Evolutionary conservation across 2,329 filamentous ascomycete species (phyloP), one percentile per base, ranked within the genome.

Genomic region (Bipolaris victoriae): DNA sequence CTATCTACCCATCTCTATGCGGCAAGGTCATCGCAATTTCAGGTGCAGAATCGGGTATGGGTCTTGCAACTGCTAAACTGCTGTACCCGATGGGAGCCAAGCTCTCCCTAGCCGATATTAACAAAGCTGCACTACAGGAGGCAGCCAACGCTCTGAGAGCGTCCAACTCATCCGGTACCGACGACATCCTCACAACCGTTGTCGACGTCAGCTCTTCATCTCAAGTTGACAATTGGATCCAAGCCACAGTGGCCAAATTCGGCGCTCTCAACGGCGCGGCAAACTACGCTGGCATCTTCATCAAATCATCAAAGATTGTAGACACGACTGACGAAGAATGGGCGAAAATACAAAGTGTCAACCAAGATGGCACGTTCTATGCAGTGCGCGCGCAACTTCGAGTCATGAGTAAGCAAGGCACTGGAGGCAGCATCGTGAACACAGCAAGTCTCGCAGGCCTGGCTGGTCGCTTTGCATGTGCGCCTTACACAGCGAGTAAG

Each of bases 371-470:
- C 0, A 66, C 72, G 1, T 80, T 64, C 61, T 13, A 63, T 73
- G 3, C 61, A 33, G 69, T 49, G 58, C 64, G 50, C 64, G 69
- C 6, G 65, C 75, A 59, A 45, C 76, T 45, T 49, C 55, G n/a
- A 77, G 76, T 43, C 76, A 54, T 53, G n/a, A 24, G 7, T 2
- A 5, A 49, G 33, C 16, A 11, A 9, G 15, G n/a, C 15, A 11
- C 13, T 5, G 20, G 26, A 22, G 46, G 48, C n/a, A 54, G 55
- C 35, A 54, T 58, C 13, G 50, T 58, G 22, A 54, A 58, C 11
- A 53, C 46, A 5, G 20, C 52, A 15, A 51, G 45, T 46, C 80
- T 82, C 35, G 82, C 83, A 45, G 84, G 83, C n/a, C 61, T 79
- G 3, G 73, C 76, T 62, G 80, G 78, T 74, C 63, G 79, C 74